Conservation (phyloP, 108 stramenopile genomes). For the Chaetoceros tenuissimus region DNA sequence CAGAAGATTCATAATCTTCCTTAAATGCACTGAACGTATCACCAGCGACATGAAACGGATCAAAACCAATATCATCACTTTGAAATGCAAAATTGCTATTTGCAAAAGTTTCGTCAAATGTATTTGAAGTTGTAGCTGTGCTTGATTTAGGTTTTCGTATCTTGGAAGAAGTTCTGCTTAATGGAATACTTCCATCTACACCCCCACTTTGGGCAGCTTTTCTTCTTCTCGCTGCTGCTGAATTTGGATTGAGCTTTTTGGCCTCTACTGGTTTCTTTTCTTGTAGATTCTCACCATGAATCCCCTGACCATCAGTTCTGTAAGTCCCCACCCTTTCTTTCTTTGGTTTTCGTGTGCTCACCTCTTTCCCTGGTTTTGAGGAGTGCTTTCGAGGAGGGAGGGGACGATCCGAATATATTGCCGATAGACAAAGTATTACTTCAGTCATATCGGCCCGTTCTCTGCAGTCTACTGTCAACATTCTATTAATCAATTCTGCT, state of each 20-base stretch:
- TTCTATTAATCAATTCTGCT: slow-evolving; percentile 76
- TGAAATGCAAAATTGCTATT: background rate
- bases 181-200: slow-evolving; percentile 3
- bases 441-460: slow-evolving; percentile 81
- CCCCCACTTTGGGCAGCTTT: slow-evolving; percentile 25
- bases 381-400: slow-evolving; percentile 52
- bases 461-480: slow-evolving; percentile 73
- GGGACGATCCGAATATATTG: slow-evolving; percentile 64
- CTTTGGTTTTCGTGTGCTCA: background rate
- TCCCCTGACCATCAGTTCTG: slow-evolving; percentile 75
- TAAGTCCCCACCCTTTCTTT: slow-evolving; percentile 45
- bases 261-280: slow-evolving; percentile 31
- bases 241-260: slow-evolving; percentile 73
- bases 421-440: slow-evolving; percentile 76
- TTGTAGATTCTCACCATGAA: slow-evolving; percentile 9
- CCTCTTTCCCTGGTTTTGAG: slow-evolving; percentile 6
- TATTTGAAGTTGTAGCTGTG: slow-evolving; percentile 14
- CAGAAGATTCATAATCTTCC: background rate
- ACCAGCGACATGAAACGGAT: background rate
- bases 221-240: slow-evolving; percentile 65
- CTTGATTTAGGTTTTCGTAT: slow-evolving; percentile 1
- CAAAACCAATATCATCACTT: background rate
- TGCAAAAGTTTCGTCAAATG: slow-evolving; percentile 20
- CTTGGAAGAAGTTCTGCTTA: background rate
- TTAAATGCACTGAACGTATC: background rate